These are phyloP conservation scores for Euphorbia schlechtendalii DNA, from an alignment of 441 rosid species.

Conservation along the genomic window DNA sequence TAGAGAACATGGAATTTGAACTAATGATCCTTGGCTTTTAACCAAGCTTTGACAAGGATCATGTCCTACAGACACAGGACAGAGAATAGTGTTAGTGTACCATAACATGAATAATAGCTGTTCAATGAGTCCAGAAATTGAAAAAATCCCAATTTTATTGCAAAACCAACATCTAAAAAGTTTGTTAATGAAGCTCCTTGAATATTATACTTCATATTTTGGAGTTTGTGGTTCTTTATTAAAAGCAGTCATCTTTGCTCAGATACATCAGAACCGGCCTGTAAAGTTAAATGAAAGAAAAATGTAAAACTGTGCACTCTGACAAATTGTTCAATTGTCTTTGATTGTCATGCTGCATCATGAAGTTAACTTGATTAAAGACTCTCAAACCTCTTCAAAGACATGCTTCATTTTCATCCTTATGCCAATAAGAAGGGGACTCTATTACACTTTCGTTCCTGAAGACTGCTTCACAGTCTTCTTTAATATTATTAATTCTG, in stretches of 20 bases:
- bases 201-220: neutral
- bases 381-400: neutral
- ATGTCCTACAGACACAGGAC: neutral
- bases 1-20: no score
- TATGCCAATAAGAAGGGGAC: neutral
- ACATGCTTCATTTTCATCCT: neutral
- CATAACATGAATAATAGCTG: no score
- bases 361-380: constrained; percentile 1
- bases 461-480: neutral
- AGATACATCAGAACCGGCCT: neutral
- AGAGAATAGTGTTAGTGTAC: no score
- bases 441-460: neutral
- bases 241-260: neutral
- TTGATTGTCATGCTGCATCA: neutral
- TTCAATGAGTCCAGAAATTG: no score
- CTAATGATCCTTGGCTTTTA: no score
- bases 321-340: neutral
- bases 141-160: no score
- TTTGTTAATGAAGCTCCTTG: neutral
- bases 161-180: neutral
- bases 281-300: neutral
- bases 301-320: neutral
- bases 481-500: neutral
- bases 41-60: no score
- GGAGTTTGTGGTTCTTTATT: neutral